A percentile compares a stretch with the other conserved stretches of the same genome.
Conservation (phyloP, 2,329 filamentous ascomycete species). For the Neofusicoccum ribis region DNA sequence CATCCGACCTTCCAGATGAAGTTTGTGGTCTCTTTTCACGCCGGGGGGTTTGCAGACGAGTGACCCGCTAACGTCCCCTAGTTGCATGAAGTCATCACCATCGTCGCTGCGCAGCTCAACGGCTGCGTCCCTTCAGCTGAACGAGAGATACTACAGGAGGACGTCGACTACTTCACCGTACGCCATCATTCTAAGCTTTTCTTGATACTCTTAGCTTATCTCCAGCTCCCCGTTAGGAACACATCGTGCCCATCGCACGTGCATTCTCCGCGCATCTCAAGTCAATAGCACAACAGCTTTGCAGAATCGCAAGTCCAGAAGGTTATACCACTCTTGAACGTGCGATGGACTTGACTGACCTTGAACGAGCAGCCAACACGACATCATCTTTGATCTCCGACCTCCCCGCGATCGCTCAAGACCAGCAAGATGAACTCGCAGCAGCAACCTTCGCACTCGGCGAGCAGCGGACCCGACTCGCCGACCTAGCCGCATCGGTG, state of each 20-base stretch:
- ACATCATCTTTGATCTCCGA: conserved; percentile 1
- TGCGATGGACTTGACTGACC: background rate
- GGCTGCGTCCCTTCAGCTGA: conserved; percentile 39
- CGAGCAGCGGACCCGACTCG: conserved; percentile 32
- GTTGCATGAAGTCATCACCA: conserved; percentile 42
- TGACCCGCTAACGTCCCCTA: background rate
- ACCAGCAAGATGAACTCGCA: background rate
- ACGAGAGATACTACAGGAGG: conserved; percentile 39
- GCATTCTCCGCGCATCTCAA: conserved; percentile 37
- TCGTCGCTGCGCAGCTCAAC: conserved; percentile 42
- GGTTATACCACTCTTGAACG: conserved; percentile 3
- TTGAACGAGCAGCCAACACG: conserved; percentile 5
- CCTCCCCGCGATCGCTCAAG: conserved; percentile 13
- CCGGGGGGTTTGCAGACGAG: too few species aligned
- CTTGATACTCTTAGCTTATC: too few species aligned
- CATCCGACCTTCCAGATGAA: conserved; percentile 42
- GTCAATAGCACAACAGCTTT: conserved; percentile 33
- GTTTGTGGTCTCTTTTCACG: conserved; percentile 22
- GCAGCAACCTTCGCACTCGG: conserved; percentile 25
- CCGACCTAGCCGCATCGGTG: conserved; percentile 34
- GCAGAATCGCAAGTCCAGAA: conserved; percentile 32
- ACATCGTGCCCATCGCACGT: conserved; percentile 36
- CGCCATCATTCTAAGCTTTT: background rate
- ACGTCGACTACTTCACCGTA: conserved; percentile 42
- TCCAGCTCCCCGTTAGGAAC: conserved; percentile 25